Base-by-base conservation (phyloP, 78 protist genomes). In the Isochrysis galbana region DNA sequence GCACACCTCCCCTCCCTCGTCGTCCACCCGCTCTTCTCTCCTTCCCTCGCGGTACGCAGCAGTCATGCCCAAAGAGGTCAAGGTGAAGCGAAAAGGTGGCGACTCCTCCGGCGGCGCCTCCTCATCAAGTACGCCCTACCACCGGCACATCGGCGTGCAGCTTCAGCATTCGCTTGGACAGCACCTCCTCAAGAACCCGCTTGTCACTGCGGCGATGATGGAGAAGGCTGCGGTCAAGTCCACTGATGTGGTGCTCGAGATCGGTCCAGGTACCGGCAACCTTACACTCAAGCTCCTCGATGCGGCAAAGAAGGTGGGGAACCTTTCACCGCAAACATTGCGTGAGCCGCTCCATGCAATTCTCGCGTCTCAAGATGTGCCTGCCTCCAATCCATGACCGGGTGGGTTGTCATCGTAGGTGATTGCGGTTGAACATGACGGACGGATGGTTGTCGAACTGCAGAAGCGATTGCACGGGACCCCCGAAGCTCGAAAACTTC, bases 181-280 rank as follows among this genome's bases (percentile, higher is more conserved):
- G 92, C 99, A 98, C 89, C 87, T 98, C 83, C 87, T 98, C 82
- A 96, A 95, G 95, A 98, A 98, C 95, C 99, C 99, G 67, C 94
- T 96, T 39, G 94, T 98, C 44, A 94, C 98, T 39, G 88, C 95
- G 44, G 96, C 98, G 46, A 99, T 99, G 61, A 92, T 97, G 38
- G 98, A 97, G 1, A 98, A 99, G 95, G 98, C 98, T 32, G 96
- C 74, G 34, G 90, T 98, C 80, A 93, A 93, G 44, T n/a, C 96
- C 38, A 98, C 99, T n/a, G 99, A 98, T 87, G 84, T 92, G 26
- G 99, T 98, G 26, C 96, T 98, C 14, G 99, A 99, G 89, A 96
- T 99, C 55, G 99, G 99, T 39, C 99, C 99, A 11, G 99, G 99
- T 72, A 98, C 99, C 0, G 99, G 99, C 21, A 98, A 98, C 94